Percentiles rank a stretch among this genome's conserved stretches.
Evolutionary conservation across 2,329 filamentous ascomycete species (phyloP).

Genomic region (Cytospora chrysosperma): DNA sequence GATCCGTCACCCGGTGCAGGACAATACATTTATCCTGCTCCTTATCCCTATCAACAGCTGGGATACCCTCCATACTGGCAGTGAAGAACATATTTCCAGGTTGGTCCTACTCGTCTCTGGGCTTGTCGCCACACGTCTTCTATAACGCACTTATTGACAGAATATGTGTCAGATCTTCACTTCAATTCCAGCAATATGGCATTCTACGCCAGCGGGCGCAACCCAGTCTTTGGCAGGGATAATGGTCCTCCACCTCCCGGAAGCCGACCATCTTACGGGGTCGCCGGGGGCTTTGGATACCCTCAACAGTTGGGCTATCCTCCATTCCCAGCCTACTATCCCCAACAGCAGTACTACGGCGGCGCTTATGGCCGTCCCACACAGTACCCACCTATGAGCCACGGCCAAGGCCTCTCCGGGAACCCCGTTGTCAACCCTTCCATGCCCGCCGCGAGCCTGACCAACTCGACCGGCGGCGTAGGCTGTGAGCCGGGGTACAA

Average conservation of each 20-base stretch:
- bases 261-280: not conserved
- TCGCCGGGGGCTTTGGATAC: not conserved
- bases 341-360: not conserved
- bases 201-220: not conserved
- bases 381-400: conserved; percentile 30
- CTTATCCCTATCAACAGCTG: not conserved
- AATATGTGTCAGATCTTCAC: not conserved
- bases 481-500: conserved; percentile 63
- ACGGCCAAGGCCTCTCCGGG: conserved; percentile 43
- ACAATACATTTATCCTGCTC: not conserved
- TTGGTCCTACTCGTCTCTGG: not conserved
- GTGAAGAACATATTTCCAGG: not conserved
- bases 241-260: conserved; percentile 4
- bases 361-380: conserved; percentile 11
- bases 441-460: conserved; percentile 54
- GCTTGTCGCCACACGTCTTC: rapidly evolving
- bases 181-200: not conserved
- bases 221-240: conserved; percentile 16
- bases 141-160: not conserved
- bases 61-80: not conserved
- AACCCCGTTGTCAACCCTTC: conserved; percentile 43
- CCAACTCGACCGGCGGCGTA: conserved; percentile 56
- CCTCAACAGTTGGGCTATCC: not conserved
- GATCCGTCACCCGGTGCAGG: not conserved
- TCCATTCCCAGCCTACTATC: not conserved